phyloP scores from a whole-genome alignment of 2,329 filamentous ascomycete species.

The Sporothrix euskadiensis region DNA sequence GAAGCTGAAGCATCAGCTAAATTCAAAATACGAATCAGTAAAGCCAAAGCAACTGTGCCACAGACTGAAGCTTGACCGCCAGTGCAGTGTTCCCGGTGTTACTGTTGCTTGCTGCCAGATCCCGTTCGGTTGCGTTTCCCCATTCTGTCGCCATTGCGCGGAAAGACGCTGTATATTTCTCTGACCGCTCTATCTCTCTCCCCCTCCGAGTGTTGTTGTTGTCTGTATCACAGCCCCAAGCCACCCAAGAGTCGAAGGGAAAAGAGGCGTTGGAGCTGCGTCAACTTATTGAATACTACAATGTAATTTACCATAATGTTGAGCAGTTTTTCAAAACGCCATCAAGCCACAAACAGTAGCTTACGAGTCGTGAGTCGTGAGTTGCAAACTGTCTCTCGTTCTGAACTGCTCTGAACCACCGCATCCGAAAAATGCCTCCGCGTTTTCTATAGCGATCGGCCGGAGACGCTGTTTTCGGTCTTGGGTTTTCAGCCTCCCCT shows the following conservation, averaged over 20 bases:
- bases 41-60: background rate
- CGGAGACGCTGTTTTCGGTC: background rate
- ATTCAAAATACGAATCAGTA: background rate
- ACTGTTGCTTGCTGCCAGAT: background rate
- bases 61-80: slow-evolving; percentile 2
- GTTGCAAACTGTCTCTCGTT: background rate
- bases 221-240: background rate
- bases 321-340: background rate
- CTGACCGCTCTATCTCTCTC: background rate
- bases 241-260: background rate
- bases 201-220: background rate
- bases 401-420: background rate
- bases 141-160: background rate
- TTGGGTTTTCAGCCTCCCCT: slow-evolving; percentile 3
- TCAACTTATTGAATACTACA: background rate
- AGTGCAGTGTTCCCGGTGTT: background rate
- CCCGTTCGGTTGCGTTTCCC: slow-evolving; percentile 4
- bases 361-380: background rate
- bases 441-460: background rate
- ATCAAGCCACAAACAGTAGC: background rate
- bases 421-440: background rate
- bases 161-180: background rate
- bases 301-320: background rate
- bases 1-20: background rate
- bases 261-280: background rate